Evolutionary conservation across 495 filamentous ascomycete species (phyloP).

Genomic region (Physcia stellaris): DNA sequence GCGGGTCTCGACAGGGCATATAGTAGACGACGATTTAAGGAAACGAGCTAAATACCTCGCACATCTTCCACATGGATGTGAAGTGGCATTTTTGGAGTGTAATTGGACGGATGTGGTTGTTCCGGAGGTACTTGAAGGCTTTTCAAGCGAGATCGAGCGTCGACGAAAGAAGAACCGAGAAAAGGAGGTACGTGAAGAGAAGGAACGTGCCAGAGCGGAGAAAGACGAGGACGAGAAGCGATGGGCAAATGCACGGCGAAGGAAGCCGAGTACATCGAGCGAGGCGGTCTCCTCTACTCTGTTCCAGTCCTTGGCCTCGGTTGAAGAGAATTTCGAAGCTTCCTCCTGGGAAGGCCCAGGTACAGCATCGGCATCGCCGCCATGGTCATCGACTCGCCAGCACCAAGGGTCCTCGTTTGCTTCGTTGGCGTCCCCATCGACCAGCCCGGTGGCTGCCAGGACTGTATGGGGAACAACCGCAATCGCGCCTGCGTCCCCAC

Average conservation of each 20-base stretch:
- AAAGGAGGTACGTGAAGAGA: slow-evolving; percentile 81
- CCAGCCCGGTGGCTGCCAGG: slow-evolving; percentile 56
- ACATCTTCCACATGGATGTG: slow-evolving; percentile 84
- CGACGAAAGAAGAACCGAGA: slow-evolving; percentile 69
- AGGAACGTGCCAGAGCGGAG: slow-evolving; percentile 77
- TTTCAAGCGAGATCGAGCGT: slow-evolving; percentile 62
- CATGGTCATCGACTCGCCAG: slow-evolving; percentile 31
- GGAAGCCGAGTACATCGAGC: slow-evolving; percentile 27
- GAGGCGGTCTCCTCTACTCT: slow-evolving; percentile 37
- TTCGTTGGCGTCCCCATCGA: slow-evolving; percentile 57
- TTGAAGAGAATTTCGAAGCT: slow-evolving; percentile 26
- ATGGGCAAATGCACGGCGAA: slow-evolving; percentile 39
- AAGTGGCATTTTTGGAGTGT: slow-evolving; percentile 88
- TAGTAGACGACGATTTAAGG: slow-evolving; percentile 78
- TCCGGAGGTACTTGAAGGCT: slow-evolving; percentile 58
- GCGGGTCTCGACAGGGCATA: slow-evolving; percentile 79
- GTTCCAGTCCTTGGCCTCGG: slow-evolving; percentile 50
- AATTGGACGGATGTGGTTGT: slow-evolving; percentile 89
- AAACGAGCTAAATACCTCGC: slow-evolving; percentile 81
- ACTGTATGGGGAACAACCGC: slow-evolving; percentile 82
- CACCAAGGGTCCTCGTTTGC: slow-evolving; percentile 43
- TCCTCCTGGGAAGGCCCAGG: slow-evolving; percentile 27
- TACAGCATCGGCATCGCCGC: slow-evolving; percentile 39
- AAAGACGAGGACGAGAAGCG: slow-evolving; percentile 58
- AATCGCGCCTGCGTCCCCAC: slow-evolving; percentile 38